These are phyloP conservation scores for Geotrichum carabidarum DNA, from an alignment of 1,139 yeast species.

Conservation along the genomic window DNA sequence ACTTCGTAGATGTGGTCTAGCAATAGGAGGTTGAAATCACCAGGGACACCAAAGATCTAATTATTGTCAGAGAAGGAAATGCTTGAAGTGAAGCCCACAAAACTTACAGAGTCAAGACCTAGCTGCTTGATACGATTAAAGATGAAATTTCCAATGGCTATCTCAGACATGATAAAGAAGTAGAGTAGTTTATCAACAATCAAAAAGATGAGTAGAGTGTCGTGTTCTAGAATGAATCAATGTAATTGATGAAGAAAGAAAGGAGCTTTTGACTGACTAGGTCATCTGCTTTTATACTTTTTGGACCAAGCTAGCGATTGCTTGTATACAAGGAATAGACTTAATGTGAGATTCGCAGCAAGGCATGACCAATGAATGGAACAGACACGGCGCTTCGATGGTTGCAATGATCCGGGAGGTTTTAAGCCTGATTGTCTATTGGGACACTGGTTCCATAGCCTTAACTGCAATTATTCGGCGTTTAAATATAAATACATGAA, in stretches of 20 bases:
- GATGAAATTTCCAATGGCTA: slow-evolving; percentile 49
- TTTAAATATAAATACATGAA: too few species aligned
- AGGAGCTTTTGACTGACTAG: background rate
- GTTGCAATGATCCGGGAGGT: too few species aligned
- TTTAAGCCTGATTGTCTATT: too few species aligned
- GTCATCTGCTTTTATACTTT: background rate
- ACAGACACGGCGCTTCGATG: too few species aligned
- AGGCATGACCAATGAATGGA: too few species aligned
- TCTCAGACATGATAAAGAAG: slow-evolving; percentile 17
- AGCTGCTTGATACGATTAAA: slow-evolving; percentile 47
- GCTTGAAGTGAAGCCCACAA: background rate
- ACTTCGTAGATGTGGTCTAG: slow-evolving; percentile 52
- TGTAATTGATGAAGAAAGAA: background rate
- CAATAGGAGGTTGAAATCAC: slow-evolving; percentile 54
- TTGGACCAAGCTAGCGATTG: background rate
- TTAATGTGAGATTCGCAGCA: too few species aligned
- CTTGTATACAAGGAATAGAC: too few species aligned
- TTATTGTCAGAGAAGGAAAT: slow-evolving; percentile 15
- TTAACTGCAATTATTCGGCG: too few species aligned
- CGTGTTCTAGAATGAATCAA: background rate
- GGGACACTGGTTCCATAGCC: too few species aligned
- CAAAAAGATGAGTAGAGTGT: too few species aligned
- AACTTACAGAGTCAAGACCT: slow-evolving; percentile 39
- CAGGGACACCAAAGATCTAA: slow-evolving; percentile 50
- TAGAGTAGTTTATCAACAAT: background rate